Base-by-base conservation (phyloP, 768 basidiomycete genomes). In the Xerocomellus chrysenteron region DNA sequence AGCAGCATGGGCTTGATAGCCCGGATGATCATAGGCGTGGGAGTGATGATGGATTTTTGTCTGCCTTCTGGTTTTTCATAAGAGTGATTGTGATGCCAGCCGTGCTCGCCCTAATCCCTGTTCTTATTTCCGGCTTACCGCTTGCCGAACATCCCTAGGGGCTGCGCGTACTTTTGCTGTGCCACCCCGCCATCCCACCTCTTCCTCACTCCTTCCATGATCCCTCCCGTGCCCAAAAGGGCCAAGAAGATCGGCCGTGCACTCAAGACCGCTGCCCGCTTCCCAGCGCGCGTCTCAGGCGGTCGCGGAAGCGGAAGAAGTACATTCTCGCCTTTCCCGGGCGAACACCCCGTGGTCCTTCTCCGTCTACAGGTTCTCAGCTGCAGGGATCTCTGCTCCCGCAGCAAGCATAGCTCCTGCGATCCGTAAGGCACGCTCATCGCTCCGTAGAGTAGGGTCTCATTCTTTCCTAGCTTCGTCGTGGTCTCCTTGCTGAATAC, bases 321-420 rank as follows among this genome's bases (percentile, higher is more conserved):
- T 47, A 50, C 68, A 10, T 68, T 76, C 60, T 68, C 71, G 1
- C 85, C 87, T 0, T 60, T 71, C 4, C 78, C 79, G 0, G 87
- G 87, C 17, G 90, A 92, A 68, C 72, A 72, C 0, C 88, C 91
- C 1, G 65, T 88, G 54, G 86, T 87, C 35, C 62, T 86, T 26
- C 79, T 92, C 35, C 76, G 87, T 21, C 75, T 92, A 1, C 88
- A 89, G 66, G 78, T 93, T 17, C 52, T 90, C 5, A 79, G 82
- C 5, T 89, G 89, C 65, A 80, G 72, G 19, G 77, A 82, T 51
- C 76, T 93, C 30, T 69, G 80, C 19, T 75, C 85, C 9, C 88
- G 86, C 63, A 84, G 88, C 66, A 80, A 81, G 46, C 83, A 82
- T 60, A 83, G 85, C n/a, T 78, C 74, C 36, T 88, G 86, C 64